Conservation (phyloP, 176 grass and related monocot genomes). For the Raddia guianensis region DNA sequence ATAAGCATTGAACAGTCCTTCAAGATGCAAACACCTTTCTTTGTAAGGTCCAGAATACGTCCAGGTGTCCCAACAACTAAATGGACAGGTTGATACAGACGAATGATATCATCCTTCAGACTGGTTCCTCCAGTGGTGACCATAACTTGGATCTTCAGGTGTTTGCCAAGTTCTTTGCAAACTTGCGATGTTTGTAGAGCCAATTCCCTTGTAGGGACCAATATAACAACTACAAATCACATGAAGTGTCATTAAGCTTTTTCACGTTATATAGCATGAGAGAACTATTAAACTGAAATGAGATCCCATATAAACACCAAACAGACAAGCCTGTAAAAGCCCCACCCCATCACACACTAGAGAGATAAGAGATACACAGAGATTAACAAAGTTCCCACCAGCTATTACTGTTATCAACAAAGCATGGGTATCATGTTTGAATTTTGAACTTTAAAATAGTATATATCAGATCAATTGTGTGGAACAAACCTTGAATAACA, state of each 20-base stretch:
- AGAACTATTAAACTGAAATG: not conserved
- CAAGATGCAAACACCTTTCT: constrained; percentile 88
- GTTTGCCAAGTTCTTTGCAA: constrained; percentile 94
- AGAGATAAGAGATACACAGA: not conserved
- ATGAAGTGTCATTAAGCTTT: constrained; percentile 34
- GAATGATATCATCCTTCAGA: constrained; percentile 90
- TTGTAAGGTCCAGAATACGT: constrained; percentile 87
- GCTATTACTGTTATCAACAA: constrained; percentile 5
- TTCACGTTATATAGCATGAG: not conserved
- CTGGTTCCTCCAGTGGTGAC: constrained; percentile 98
- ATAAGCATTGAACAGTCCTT: constrained; percentile 89
- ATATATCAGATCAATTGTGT: constrained; percentile 17
- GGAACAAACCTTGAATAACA: constrained; percentile 81
- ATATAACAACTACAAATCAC: constrained; percentile 79
- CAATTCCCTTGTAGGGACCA: constrained; percentile 96
- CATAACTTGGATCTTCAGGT: constrained; percentile 93
- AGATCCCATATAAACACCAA: constrained; percentile 1
- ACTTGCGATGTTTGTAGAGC: constrained; percentile 97
- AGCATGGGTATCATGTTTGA: not conserved
- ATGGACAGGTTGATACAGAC: constrained; percentile 87
- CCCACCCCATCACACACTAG: not conserved
- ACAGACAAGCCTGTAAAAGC: not conserved
- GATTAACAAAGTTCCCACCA: constrained; percentile 17
- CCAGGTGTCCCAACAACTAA: constrained; percentile 94
- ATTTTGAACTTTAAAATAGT: not conserved